These are phyloP conservation scores for Diaporthe amygdali DNA, from an alignment of 2,329 filamentous ascomycete species.

Conservation along the genomic window DNA sequence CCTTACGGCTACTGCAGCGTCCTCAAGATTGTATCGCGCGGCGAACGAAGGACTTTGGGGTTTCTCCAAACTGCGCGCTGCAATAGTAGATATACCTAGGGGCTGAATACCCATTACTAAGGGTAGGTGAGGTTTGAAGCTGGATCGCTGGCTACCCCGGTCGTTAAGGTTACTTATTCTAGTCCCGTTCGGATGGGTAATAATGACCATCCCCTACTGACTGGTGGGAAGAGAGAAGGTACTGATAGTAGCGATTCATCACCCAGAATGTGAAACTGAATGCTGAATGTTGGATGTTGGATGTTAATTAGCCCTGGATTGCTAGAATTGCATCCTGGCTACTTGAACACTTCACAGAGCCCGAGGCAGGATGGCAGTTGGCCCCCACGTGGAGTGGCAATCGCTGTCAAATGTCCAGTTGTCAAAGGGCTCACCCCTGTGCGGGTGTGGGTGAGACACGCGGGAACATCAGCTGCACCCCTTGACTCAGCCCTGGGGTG, in stretches of 20 bases:
- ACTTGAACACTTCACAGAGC: background rate
- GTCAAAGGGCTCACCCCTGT: background rate
- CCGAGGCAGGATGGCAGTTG: background rate
- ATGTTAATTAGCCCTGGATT: background rate
- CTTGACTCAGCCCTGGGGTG: conserved; percentile 1
- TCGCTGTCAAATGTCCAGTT: background rate
- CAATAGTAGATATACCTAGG: too few species aligned
- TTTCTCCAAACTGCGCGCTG: too few species aligned
- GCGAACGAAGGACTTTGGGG: too few species aligned
- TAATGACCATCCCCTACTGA: too few species aligned
- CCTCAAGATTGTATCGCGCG: too few species aligned
- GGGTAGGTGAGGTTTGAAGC: too few species aligned
- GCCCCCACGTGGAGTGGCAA: conserved; percentile 13
- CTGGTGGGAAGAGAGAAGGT: background rate
- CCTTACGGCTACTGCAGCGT: too few species aligned
- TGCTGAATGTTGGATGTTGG: background rate
- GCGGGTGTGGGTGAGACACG: conserved; percentile 7
- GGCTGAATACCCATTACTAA: too few species aligned
- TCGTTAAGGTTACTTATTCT: too few species aligned
- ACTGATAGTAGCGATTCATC: background rate
- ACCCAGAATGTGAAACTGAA: background rate
- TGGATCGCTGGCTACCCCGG: too few species aligned
- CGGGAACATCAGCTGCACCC: conserved; percentile 10
- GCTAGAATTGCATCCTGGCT: background rate
- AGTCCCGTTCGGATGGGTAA: too few species aligned